A percentile compares a stretch with the other conserved stretches of the same genome.
Evolutionary conservation across 2,329 filamentous ascomycete genomes (phyloP).

Genomic region (Bertia moriformis): DNA sequence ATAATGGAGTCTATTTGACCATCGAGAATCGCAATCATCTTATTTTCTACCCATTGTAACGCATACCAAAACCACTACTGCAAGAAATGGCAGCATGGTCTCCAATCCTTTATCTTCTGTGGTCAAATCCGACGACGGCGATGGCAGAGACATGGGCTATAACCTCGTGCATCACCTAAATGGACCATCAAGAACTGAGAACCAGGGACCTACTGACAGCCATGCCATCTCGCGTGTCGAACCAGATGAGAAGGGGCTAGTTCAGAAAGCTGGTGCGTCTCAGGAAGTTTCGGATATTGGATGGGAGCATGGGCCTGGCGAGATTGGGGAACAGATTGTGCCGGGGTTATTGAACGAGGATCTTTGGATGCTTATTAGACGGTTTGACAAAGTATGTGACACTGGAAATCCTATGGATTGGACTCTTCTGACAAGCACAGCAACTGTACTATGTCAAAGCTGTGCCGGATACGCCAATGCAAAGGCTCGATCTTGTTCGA

Average conservation of each 20-base stretch:
- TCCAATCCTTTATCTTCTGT: too few species aligned
- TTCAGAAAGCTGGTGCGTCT: not conserved
- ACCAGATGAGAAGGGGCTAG: not conserved
- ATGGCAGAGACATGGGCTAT: too few species aligned
- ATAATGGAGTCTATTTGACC: too few species aligned
- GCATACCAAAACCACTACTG: too few species aligned
- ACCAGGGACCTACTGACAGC: not conserved
- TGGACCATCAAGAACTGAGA: too few species aligned
- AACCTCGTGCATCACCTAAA: too few species aligned
- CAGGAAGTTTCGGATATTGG: not conserved
- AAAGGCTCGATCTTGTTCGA: slow-evolving; percentile 65
- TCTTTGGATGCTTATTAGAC: not conserved
- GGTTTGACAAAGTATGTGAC: not conserved
- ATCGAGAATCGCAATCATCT: too few species aligned
- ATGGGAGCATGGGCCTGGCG: not conserved
- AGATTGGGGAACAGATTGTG: not conserved
- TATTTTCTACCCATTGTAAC: too few species aligned
- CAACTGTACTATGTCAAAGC: slow-evolving; percentile 56
- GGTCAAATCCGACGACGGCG: too few species aligned
- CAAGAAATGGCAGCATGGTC: too few species aligned
- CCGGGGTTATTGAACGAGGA: not conserved
- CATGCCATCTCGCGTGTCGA: not conserved
- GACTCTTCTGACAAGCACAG: slow-evolving; percentile 9
- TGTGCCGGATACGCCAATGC: slow-evolving; percentile 36
- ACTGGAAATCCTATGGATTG: too few species aligned